Evolutionary conservation across 2,329 filamentous ascomycete species (phyloP).

Genomic region (Diaporthe sp.): DNA sequence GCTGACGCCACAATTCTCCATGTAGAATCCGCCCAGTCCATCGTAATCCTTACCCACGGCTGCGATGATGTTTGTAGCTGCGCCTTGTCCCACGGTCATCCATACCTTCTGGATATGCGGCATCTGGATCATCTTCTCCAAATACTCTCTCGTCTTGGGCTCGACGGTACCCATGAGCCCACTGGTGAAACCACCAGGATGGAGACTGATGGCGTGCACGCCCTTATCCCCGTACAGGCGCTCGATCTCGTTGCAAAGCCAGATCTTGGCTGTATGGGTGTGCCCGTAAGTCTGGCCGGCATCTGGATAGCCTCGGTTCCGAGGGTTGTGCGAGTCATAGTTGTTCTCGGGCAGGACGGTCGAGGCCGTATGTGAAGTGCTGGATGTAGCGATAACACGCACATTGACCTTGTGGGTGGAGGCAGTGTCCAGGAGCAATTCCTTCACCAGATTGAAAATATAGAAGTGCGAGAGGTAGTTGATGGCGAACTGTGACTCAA

Average conservation of each 20-base stretch:
- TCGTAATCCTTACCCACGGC: slow-evolving; percentile 51
- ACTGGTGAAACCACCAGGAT: slow-evolving; percentile 55
- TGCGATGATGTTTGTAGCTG: slow-evolving; percentile 56
- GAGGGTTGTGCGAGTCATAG: slow-evolving; percentile 3
- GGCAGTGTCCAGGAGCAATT: not conserved
- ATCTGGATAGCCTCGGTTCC: not conserved
- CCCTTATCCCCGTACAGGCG: slow-evolving; percentile 56
- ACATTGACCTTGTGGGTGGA: not conserved
- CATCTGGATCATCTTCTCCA: slow-evolving; percentile 36
- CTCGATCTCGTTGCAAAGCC: slow-evolving; percentile 61
- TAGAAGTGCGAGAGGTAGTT: slow-evolving; percentile 46
- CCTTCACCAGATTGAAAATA: slow-evolving; percentile 60
- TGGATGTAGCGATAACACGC: not conserved
- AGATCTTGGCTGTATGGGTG: slow-evolving; percentile 62
- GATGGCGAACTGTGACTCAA: slow-evolving; percentile 43
- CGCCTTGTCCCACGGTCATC: slow-evolving; percentile 54
- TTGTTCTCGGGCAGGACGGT: not conserved
- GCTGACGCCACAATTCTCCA: slow-evolving; percentile 42
- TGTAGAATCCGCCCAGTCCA: slow-evolving; percentile 51
- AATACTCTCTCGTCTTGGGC: slow-evolving; percentile 42
- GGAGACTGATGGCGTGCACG: slow-evolving; percentile 56
- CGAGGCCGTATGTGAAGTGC: not conserved
- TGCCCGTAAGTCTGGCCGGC: slow-evolving; percentile 54
- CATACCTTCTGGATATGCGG: not conserved
- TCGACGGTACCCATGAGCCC: slow-evolving; percentile 45